These are phyloP conservation scores for Cetraspora pellucida DNA, from an alignment of 192 early-diverging fungal genomes.

Conservation along the genomic window DNA sequence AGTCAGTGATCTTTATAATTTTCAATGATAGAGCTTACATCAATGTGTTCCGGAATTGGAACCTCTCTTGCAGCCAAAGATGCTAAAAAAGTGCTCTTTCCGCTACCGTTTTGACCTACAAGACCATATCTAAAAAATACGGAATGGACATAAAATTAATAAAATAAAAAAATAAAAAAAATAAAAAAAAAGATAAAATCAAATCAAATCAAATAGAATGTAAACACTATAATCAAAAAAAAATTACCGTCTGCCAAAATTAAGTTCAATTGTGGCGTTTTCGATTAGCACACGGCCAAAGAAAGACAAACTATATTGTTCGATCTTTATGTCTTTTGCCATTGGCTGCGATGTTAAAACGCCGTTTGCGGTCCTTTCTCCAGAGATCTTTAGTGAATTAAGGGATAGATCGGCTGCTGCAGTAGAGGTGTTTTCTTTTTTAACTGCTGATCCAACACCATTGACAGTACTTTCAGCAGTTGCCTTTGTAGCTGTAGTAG, in stretches of 20 bases:
- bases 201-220: not conserved
- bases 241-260: conserved; percentile 89
- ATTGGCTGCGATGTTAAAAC: conserved; percentile 87
- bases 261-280: conserved; percentile 94
- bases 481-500: not conserved
- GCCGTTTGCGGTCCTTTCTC: conserved; percentile 87
- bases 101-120: conserved; percentile 93
- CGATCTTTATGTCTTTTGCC: conserved; percentile 96
- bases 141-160: not conserved
- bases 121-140: conserved; percentile 71
- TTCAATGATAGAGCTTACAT: conserved; percentile 54
- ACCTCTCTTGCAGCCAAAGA: conserved; percentile 92
- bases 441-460: conserved; percentile 40
- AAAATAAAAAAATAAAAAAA: not conserved
- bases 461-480: conserved; percentile 40
- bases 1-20: too few species aligned
- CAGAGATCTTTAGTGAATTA: conserved; percentile 64
- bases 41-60: conserved; percentile 94
- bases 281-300: conserved; percentile 93
- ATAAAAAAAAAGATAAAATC: not conserved
- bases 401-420: conserved; percentile 52
- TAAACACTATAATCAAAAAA: too few species aligned
- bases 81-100: conserved; percentile 92
- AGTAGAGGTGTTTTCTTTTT: conserved; percentile 38
- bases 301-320: conserved; percentile 90